Evolutionary conservation across 352 stramenopile species (phyloP).

Genomic region (Globisporangium middletonii): DNA sequence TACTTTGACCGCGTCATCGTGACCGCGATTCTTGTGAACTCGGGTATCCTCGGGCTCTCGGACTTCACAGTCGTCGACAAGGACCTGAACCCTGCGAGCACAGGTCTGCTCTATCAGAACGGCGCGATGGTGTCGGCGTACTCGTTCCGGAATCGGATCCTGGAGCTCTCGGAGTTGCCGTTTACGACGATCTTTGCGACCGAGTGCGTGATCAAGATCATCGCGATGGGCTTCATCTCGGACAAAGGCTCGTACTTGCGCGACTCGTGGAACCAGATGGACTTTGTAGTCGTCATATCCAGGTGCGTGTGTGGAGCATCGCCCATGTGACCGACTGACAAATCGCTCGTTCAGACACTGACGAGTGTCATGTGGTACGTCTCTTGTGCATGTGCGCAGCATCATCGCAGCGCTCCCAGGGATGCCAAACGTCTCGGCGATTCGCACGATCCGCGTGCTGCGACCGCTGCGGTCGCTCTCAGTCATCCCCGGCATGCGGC

Average conservation of each 20-base stretch:
- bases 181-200: conserved; percentile 88
- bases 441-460: conserved; percentile 86
- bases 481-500: conserved; percentile 73
- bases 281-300: conserved; percentile 90
- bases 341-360: too few relatives aligned
- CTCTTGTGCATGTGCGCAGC: conserved; percentile 22
- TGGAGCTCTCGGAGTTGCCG: conserved; percentile 68
- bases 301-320: conserved; percentile 33
- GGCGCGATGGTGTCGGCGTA: conserved; percentile 31
- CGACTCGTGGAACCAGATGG: conserved; percentile 89
- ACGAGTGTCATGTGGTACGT: too few relatives aligned
- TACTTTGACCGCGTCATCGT: conserved; percentile 87
- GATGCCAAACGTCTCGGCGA: conserved; percentile 74
- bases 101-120: conserved; percentile 27
- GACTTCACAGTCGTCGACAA: conserved; percentile 77
- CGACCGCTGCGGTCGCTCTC: conserved; percentile 86
- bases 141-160: conserved; percentile 47
- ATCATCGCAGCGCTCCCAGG: conserved; percentile 44
- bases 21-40: conserved; percentile 80
- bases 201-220: conserved; percentile 89
- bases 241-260: conserved; percentile 65
- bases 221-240: conserved; percentile 73
- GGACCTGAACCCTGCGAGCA: conserved; percentile 52
- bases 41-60: conserved; percentile 78
- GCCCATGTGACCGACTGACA: too few relatives aligned